A percentile compares a stretch with the other conserved stretches of the same genome.
phyloP scores from a whole-genome alignment of 495 filamentous ascomycete genomes.

The Trichoderma parareesei region DNA sequence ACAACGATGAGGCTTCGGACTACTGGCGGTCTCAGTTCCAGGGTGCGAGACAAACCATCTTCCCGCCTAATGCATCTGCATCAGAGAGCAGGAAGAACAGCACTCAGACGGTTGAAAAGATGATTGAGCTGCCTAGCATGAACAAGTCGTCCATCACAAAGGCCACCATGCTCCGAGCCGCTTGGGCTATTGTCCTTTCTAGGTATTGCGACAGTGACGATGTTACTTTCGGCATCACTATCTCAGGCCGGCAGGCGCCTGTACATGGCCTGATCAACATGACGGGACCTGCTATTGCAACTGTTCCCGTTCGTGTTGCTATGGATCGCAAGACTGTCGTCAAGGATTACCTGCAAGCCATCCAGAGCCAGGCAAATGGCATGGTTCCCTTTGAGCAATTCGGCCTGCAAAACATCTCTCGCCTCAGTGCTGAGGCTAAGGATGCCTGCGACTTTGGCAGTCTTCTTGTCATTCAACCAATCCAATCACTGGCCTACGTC shows the following conservation, averaged over 20 bases:
- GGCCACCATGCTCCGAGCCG: conserved; percentile 33
- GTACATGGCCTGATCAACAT: conserved; percentile 39
- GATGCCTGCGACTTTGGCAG: conserved; percentile 10
- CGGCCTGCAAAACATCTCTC: conserved; percentile 35
- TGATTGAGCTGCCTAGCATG: not conserved
- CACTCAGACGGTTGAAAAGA: not conserved
- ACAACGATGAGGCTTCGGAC: not conserved
- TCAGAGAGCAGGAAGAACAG: not conserved
- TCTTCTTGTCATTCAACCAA: not conserved
- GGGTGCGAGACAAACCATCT: not conserved
- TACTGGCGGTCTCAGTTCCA: not conserved
- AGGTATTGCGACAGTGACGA: conserved; percentile 30
- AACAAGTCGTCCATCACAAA: conserved; percentile 16
- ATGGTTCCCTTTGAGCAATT: conserved; percentile 38
- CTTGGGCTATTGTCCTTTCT: conserved; percentile 35
- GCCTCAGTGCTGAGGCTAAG: conserved; percentile 5
- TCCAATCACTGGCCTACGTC: not conserved
- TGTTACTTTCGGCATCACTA: conserved; percentile 38
- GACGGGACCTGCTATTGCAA: conserved; percentile 48
- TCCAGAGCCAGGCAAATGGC: conserved; percentile 29
- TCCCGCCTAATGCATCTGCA: not conserved
- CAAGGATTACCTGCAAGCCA: conserved; percentile 14
- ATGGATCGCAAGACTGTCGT: conserved; percentile 14
- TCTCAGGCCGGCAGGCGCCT: conserved; percentile 39
- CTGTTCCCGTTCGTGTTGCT: conserved; percentile 42